Evolutionary conservation across 2,329 filamentous ascomycete species (phyloP), one percentile per base, ranked within the genome.

Genomic region (Rutstroemia sydowiana): DNA sequence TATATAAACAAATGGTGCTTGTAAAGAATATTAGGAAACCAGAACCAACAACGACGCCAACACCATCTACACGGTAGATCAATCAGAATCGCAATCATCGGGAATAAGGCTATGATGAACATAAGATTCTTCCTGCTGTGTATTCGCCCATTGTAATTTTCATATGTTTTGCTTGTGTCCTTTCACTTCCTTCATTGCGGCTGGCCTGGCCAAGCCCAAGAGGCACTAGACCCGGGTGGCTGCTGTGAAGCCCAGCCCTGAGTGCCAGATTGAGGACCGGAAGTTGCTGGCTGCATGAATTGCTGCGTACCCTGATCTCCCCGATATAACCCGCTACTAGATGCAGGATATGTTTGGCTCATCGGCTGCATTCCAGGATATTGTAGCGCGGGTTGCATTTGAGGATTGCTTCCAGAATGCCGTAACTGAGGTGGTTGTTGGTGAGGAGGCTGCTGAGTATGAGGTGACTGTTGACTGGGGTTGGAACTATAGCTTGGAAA

Each of bases 221-320:
- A 61, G 10, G 51, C 54, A 26, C 60, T 58, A 30, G 61, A 54
- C 41, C 56, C 58, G 10, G 59, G 54, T 34, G 61, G 57, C 42
- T 61, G 65, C 44, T 66, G 65, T 28, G 59, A 58, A 40, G 65
- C 57, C 66, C 66, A 68, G n/a, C 58, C 61, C 45, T 65, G 64
- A 45, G 51, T 48, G 6, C 60, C 61, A 47, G 62, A 52, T 49
- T 66, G 64, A 51, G 63, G 56, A 14, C 59, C 63, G 28, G 62
- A 61, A 13, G 81, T 68, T 60, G 76, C 69, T 69, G 82, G 75
- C 62, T 85, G 81, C 79, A 89, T 78, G 70, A 85, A 85, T 63
- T 83, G 78, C 48, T 82, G 73, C 3, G 79, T 77, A 1, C 79
- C 82, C 68, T 83, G 80, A 43, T 85, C 82, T 26, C 79, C 69